phyloP scores from a whole-genome alignment of 352 stramenopile species.

The Phytophthora parvispora region DNA sequence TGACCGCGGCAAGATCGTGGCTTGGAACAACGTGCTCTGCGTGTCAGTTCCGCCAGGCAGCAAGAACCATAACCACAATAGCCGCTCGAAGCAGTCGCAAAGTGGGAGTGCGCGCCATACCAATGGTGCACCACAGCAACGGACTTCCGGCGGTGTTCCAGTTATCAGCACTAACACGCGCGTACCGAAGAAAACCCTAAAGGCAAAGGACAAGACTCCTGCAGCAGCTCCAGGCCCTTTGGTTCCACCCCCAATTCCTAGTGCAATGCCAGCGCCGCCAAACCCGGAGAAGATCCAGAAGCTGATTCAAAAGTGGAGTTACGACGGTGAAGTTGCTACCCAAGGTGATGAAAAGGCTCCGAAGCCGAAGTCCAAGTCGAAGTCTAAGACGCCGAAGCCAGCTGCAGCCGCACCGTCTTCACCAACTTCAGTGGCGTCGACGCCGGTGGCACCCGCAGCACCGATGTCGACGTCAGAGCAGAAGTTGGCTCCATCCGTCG shows the following conservation, averaged over 20 bases:
- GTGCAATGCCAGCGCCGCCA: constrained; percentile 44
- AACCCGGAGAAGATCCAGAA: constrained; percentile 71
- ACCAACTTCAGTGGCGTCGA: neutral
- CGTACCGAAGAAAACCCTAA: constrained; percentile 33
- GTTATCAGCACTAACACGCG: constrained; percentile 35
- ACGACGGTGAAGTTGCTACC: constrained; percentile 35
- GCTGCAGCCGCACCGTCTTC: neutral
- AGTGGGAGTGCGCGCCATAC: constrained; percentile 18
- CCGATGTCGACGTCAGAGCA: constrained; percentile 9
- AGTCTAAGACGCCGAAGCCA: neutral
- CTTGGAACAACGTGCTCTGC: constrained; percentile 92
- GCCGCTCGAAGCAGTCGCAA: constrained; percentile 16
- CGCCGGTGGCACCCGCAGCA: constrained; percentile 18
- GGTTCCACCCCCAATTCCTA: constrained; percentile 47
- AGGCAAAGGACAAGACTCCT: constrained; percentile 24
- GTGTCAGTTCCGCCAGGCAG: constrained; percentile 61
- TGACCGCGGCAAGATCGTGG: constrained; percentile 96
- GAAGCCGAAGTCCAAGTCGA: constrained; percentile 1
- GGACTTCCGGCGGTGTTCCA: constrained; percentile 9
- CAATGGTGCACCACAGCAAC: constrained; percentile 19
- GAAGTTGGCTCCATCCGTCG: constrained; percentile 48
- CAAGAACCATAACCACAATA: constrained; percentile 30
- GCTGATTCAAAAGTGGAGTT: constrained; percentile 73
- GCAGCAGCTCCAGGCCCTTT: constrained; percentile 9
- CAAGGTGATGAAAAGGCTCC: constrained; percentile 9